Evolutionary conservation across 306 rosid species (phyloP).

Genomic region (Lithocarpus polystachyus): DNA sequence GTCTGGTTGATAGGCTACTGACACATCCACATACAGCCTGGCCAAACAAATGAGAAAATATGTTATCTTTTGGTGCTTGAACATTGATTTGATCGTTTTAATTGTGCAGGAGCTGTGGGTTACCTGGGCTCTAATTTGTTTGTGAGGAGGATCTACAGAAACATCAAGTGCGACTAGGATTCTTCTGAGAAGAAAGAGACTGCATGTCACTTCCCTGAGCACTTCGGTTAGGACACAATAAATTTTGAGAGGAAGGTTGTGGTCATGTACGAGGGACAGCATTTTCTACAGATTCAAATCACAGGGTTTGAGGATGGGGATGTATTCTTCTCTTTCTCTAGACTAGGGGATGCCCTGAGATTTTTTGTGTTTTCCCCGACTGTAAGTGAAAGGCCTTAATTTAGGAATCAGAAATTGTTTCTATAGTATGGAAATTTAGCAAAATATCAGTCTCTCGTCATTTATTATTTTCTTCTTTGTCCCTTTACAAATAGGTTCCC

Average conservation of each 20-base stretch:
- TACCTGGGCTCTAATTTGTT: constrained; percentile 92
- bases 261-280: constrained; percentile 39
- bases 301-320: constrained; percentile 51
- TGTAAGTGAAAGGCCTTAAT: constrained; percentile 72
- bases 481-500: constrained; percentile 49
- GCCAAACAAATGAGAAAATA: background rate
- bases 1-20: too few species aligned
- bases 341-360: constrained; percentile 61
- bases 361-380: constrained; percentile 46
- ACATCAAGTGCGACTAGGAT: constrained; percentile 93
- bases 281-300: constrained; percentile 44
- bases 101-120: constrained; percentile 89
- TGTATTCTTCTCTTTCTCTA: constrained; percentile 54
- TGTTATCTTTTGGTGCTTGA: background rate
- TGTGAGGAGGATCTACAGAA: constrained; percentile 98
- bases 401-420: constrained; percentile 67
- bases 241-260: constrained; percentile 44
- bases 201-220: constrained; percentile 42
- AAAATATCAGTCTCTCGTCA: constrained; percentile 43
- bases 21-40: background rate
- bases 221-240: constrained; percentile 26
- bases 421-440: constrained; percentile 62
- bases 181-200: constrained; percentile 27
- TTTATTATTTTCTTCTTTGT: constrained; percentile 32
- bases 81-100: constrained; percentile 3